phyloP scores from a whole-genome alignment of 2,329 filamentous ascomycete species.

The Didymella segeticola region DNA sequence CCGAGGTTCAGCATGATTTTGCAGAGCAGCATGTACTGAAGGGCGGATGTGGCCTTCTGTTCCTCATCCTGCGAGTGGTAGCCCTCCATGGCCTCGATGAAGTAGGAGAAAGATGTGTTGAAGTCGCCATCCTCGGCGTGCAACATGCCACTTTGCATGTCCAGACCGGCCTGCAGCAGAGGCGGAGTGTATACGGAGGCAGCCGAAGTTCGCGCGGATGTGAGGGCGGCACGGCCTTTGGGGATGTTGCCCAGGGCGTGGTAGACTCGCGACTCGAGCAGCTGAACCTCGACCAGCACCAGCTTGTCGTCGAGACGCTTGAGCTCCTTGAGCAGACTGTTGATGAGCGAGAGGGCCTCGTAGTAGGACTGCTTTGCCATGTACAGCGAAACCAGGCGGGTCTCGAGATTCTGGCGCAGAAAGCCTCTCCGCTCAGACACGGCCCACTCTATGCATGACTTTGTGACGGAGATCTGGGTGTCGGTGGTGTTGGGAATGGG shows the following conservation, averaged over 20 bases:
- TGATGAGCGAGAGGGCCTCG: slow-evolving; percentile 95
- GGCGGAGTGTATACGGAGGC: slow-evolving; percentile 98
- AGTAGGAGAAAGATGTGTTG: slow-evolving; percentile 98
- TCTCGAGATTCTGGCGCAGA: slow-evolving; percentile 97
- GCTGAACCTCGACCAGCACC: slow-evolving; percentile 95
- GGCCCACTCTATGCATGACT: slow-evolving; percentile 99
- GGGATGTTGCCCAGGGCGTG: slow-evolving; percentile 96
- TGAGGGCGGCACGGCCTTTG: slow-evolving; percentile 93
- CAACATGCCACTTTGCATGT: slow-evolving; percentile 99
- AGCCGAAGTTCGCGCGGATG: slow-evolving; percentile 90
- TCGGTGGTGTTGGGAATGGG: slow-evolving; percentile 94
- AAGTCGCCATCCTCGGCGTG: slow-evolving; percentile 99
- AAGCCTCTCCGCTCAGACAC: slow-evolving; percentile 93
- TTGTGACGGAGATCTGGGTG: slow-evolving; percentile 91
- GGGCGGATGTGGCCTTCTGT: slow-evolving; percentile 87
- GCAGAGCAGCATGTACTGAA: slow-evolving; percentile 99
- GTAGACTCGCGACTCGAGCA: slow-evolving; percentile 95
- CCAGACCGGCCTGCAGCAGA: slow-evolving; percentile 90
- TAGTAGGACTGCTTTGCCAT: slow-evolving; percentile 99
- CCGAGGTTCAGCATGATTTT: slow-evolving; percentile 99
- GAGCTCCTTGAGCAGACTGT: slow-evolving; percentile 91
- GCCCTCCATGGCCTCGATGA: slow-evolving; percentile 97
- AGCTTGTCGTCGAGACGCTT: slow-evolving; percentile 99
- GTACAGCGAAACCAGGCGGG: slow-evolving; percentile 88
- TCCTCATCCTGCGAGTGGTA: slow-evolving; percentile 93